Conservation (phyloP, 169 alveolate species). For the Plasmodium malariae region DNA sequence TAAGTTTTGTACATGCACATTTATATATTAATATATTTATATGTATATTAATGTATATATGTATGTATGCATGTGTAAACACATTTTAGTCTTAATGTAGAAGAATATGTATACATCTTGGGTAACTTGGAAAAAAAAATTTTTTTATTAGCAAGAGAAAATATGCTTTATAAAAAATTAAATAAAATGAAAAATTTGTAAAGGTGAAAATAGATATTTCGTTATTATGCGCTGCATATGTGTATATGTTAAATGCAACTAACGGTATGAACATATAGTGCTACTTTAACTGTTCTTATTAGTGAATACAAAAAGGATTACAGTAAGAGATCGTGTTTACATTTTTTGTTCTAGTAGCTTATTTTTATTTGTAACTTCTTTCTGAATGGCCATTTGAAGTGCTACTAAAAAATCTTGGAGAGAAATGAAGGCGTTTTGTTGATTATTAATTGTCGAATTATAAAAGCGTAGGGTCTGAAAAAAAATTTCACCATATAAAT, state of each 20-base stretch:
- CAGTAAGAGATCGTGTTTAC: not conserved
- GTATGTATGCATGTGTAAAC: not conserved
- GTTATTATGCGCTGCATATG: too few relatives aligned
- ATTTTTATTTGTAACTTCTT: conserved; percentile 38
- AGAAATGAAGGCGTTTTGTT: conserved; percentile 51
- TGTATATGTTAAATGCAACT: too few relatives aligned
- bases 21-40: too few relatives aligned
- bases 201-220: not conserved
- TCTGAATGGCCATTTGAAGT: conserved; percentile 53
- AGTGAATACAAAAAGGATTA: not conserved
- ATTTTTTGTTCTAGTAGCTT: conserved; percentile 32
- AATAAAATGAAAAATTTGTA: not conserved
- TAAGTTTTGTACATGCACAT: not conserved
- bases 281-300: not conserved
- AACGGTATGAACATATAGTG: too few relatives aligned
- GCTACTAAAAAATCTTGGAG: conserved; percentile 66
- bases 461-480: conserved; percentile 74
- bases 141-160: too few relatives aligned
- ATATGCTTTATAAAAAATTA: not conserved
- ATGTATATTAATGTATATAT: too few relatives aligned
- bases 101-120: not conserved
- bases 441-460: conserved; percentile 47
- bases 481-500: too few relatives aligned
- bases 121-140: not conserved
- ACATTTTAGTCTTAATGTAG: not conserved